Evolutionary conservation across 2,329 filamentous ascomycete genomes (phyloP).

Genomic region (Pyrenophora teres): DNA sequence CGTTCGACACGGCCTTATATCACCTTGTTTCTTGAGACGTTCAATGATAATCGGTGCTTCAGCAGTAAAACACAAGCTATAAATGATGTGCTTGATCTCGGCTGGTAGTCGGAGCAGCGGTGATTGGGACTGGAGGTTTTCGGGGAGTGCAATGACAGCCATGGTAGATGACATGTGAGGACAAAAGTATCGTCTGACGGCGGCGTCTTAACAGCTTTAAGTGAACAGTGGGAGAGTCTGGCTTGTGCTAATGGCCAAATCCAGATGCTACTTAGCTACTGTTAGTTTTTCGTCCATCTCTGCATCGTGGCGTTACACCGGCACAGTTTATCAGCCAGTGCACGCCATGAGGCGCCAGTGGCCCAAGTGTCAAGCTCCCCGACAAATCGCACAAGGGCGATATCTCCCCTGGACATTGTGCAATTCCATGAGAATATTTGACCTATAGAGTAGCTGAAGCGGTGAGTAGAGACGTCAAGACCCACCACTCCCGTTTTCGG

Average conservation of each 20-base stretch:
- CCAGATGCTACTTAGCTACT: neutral
- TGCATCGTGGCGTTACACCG: constrained; percentile 11
- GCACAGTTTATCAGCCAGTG: neutral
- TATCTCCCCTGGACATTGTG: neutral
- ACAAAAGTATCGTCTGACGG: neutral
- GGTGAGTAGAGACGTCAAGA: constrained; percentile 9
- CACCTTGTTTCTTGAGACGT: neutral
- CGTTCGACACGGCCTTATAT: neutral
- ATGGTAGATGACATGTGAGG: constrained; percentile 6
- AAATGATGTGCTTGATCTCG: constrained; percentile 45
- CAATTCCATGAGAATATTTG: neutral
- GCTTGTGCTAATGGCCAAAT: constrained; percentile 3
- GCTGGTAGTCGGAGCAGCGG: constrained; percentile 39
- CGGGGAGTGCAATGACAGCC: constrained; percentile 16
- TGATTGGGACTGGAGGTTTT: constrained; percentile 39
- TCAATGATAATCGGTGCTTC: constrained; percentile 26
- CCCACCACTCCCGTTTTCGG: constrained; percentile 3
- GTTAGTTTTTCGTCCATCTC: neutral
- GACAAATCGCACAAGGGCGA: neutral
- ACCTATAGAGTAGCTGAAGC: constrained; percentile 5
- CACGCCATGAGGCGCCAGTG: neutral
- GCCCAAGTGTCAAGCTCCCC: constrained; percentile 2
- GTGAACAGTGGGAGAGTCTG: neutral
- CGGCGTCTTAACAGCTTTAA: constrained; percentile 5
- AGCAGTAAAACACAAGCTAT: constrained; percentile 32